phyloP scores from a whole-genome alignment of 768 basidiomycete genomes.

The Lactarius trivialis region DNA sequence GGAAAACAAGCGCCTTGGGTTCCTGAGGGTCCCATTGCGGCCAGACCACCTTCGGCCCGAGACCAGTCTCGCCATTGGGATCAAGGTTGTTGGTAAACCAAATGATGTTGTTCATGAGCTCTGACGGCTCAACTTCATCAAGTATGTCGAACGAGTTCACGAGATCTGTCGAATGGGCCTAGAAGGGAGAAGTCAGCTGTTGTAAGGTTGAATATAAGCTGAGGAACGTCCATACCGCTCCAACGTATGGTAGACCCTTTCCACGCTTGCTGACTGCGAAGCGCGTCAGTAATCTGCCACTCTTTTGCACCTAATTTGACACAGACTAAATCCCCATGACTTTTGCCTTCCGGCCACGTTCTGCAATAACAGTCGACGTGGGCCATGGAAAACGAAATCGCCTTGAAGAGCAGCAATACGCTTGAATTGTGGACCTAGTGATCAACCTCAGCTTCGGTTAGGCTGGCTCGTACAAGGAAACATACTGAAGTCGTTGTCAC shows the following conservation, averaged over 20 bases:
- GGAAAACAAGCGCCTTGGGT: conserved; percentile 15
- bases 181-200: not conserved
- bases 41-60: no score
- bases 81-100: conserved; percentile 17
- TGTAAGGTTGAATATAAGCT: not conserved
- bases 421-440: conserved; percentile 19
- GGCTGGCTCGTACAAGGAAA: not conserved
- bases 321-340: conserved; percentile 20
- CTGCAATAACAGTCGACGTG: conserved; percentile 19
- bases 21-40: conserved; percentile 15
- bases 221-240: conserved; percentile 2
- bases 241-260: conserved; percentile 14
- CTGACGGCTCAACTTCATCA: not conserved
- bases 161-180: conserved; percentile 15
- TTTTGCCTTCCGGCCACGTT: conserved; percentile 10
- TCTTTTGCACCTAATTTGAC: not conserved
- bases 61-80: conserved; percentile 14
- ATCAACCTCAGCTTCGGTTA: not conserved
- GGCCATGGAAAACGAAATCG: conserved; percentile 22
- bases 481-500: conserved; percentile 28
- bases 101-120: conserved; percentile 18
- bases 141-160: conserved; percentile 9
- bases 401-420: conserved; percentile 19
- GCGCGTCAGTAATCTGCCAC: not conserved
- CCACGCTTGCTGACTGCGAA: conserved; percentile 18